phyloP scores from a whole-genome alignment of 2,329 filamentous ascomycete species.

The Diaporthe humulicola region DNA sequence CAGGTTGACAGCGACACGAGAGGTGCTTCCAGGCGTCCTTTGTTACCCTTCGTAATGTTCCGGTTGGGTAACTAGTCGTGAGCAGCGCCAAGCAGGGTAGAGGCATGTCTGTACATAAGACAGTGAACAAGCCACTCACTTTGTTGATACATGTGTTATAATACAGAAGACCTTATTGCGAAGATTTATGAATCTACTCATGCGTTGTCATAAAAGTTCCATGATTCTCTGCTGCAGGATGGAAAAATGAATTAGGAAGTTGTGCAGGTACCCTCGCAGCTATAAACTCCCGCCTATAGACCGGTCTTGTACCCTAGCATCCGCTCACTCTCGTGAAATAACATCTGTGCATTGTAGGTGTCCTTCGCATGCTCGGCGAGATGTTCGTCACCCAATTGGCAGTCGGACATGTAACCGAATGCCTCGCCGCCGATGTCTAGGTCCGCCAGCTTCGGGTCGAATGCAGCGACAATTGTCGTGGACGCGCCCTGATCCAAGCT shows the following conservation, averaged over 20 bases:
- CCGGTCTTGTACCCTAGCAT: conserved; percentile 35
- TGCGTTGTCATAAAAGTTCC: background rate
- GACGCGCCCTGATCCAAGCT: conserved; percentile 53
- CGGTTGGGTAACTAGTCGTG: background rate
- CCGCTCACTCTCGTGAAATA: conserved; percentile 36
- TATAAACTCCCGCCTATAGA: background rate
- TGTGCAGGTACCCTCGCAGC: background rate
- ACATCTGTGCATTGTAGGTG: conserved; percentile 29
- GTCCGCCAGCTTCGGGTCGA: conserved; percentile 52
- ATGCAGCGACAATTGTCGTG: conserved; percentile 57
- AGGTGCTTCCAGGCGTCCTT: background rate
- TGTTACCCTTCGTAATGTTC: background rate
- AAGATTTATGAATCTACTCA: background rate
- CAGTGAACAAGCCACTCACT: background rate
- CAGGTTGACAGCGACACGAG: background rate
- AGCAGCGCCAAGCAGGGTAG: background rate
- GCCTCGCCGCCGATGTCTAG: conserved; percentile 40
- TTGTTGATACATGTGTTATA: conserved; percentile 18
- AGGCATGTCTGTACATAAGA: conserved; percentile 17
- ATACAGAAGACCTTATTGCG: background rate
- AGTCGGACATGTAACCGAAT: conserved; percentile 31
- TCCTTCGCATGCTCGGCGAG: conserved; percentile 34
- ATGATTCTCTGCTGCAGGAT: background rate
- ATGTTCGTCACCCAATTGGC: conserved; percentile 32
- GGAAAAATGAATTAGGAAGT: too few relatives aligned